phyloP scores from a whole-genome alignment of 805 yeast species.

The Ogataea ramenticola region DNA sequence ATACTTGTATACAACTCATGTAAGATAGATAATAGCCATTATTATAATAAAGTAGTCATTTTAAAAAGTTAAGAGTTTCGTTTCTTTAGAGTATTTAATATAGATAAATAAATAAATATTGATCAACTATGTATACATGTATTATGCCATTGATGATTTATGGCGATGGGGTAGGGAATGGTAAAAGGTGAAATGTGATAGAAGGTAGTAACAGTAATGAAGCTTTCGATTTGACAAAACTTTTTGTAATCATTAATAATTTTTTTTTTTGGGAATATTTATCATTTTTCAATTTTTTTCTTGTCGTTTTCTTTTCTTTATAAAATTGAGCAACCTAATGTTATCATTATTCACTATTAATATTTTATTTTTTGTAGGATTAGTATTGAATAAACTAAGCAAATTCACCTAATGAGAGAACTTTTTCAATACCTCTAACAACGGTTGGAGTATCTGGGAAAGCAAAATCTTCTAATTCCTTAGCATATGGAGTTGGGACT shows the following conservation, averaged over 20 bases:
- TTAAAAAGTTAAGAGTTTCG: not conserved
- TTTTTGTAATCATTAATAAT: too few relatives aligned
- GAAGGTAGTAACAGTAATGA: too few relatives aligned
- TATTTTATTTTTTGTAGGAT: too few relatives aligned
- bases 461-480: slow-evolving; percentile 93
- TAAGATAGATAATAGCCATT: not conserved
- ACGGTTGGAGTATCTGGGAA: slow-evolving; percentile 96
- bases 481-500: slow-evolving; percentile 98
- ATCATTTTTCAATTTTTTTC: too few relatives aligned
- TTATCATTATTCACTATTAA: too few relatives aligned
- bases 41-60: too few relatives aligned
- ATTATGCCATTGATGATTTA: not conserved
- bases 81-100: not conserved
- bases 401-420: slow-evolving; percentile 46
- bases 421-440: slow-evolving; percentile 79
- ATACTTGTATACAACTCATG: not conserved
- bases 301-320: too few relatives aligned
- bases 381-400: not conserved
- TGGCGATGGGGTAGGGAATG: too few relatives aligned
- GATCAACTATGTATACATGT: not conserved
- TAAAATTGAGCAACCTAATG: too few relatives aligned
- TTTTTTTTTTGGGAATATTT: too few relatives aligned
- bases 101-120: not conserved
- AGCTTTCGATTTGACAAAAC: too few relatives aligned
- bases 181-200: too few relatives aligned